phyloP scores from a whole-genome alignment of 257 asterid genomes.

The Voacanga thouarsii region DNA sequence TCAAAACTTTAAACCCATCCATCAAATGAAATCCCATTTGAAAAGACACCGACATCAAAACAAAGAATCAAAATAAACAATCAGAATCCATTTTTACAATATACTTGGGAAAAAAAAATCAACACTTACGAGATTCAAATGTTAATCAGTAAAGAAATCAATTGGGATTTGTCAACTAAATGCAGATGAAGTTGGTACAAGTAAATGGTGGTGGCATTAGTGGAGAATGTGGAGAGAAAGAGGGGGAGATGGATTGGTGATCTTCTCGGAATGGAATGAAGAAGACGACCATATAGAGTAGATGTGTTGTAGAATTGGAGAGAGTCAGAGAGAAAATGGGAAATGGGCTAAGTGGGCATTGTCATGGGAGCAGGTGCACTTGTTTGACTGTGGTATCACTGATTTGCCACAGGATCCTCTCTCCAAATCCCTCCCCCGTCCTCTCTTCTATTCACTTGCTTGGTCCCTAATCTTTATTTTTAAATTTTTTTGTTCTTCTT shows the following conservation, averaged over 20 bases:
- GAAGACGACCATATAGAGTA: background rate
- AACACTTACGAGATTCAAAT: background rate
- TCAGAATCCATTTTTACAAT: background rate
- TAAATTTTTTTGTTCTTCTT: too few relatives aligned
- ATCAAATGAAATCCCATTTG: background rate
- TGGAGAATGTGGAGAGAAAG: background rate
- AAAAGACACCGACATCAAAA: background rate
- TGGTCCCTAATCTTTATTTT: too few relatives aligned
- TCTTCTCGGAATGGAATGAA: constrained; percentile 4
- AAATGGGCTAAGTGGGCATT: constrained; percentile 1
- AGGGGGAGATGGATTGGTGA: constrained; percentile 14
- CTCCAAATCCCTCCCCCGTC: too few relatives aligned
- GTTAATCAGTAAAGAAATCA: background rate
- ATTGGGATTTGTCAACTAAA: background rate
- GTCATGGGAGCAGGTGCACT: background rate
- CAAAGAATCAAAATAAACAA: too few relatives aligned
- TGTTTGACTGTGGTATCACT: constrained; percentile 4
- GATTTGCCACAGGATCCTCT: too few relatives aligned
- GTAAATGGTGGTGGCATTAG: constrained; percentile 14
- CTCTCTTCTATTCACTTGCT: too few relatives aligned
- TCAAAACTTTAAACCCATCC: background rate
- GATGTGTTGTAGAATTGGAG: constrained; percentile 7
- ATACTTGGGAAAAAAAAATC: background rate
- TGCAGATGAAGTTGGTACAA: constrained; percentile 11
- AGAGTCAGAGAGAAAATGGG: background rate